A percentile compares a stretch with the other conserved stretches of the same genome.
Conservation (phyloP, 306 rosid genomes). For the Begonia peltatifolia region DNA sequence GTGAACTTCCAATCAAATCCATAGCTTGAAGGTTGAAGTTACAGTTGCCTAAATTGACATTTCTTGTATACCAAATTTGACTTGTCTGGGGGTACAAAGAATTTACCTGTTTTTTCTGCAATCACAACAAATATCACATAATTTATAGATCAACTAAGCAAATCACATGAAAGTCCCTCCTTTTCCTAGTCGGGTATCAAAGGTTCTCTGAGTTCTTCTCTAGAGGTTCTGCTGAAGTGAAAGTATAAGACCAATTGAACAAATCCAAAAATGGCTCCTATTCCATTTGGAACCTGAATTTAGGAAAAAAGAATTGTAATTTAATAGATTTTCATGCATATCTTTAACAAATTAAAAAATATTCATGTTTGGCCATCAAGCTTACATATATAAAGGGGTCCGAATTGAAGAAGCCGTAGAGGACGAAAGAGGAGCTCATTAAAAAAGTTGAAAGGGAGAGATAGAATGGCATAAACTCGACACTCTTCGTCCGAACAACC, state of each 20-base stretch:
- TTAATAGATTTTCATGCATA: background rate
- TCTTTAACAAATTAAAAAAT: background rate
- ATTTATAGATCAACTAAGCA: too few relatives aligned
- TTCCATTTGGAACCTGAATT: conserved; percentile 80
- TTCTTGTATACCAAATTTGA: too few relatives aligned
- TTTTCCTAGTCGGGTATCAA: conserved; percentile 11
- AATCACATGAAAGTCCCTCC: too few relatives aligned
- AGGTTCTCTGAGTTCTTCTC: conserved; percentile 46
- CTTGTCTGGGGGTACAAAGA: too few relatives aligned
- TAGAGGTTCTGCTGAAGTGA: conserved; percentile 21
- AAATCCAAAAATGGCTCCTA: conserved; percentile 68
- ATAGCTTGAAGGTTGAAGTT: too few relatives aligned
- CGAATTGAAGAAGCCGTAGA: conserved; percentile 58
- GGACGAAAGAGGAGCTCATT: conserved; percentile 60
- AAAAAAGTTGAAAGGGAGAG: conserved; percentile 86
- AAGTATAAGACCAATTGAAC: conserved; percentile 54
- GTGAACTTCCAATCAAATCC: too few relatives aligned
- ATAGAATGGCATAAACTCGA: conserved; percentile 87
- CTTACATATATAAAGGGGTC: conserved; percentile 70
- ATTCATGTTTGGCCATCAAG: conserved; percentile 1
- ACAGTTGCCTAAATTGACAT: too few relatives aligned
- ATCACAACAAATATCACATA: too few relatives aligned
- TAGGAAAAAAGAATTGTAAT: background rate
- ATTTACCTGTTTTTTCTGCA: too few relatives aligned
- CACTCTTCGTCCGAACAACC: conserved; percentile 75